Percentiles rank a stretch among this genome's conserved stretches.
These are phyloP conservation scores for Papiliotrema terrestris DNA, from an alignment of 1,284 basidiomycete genomes.

Conservation along the genomic window DNA sequence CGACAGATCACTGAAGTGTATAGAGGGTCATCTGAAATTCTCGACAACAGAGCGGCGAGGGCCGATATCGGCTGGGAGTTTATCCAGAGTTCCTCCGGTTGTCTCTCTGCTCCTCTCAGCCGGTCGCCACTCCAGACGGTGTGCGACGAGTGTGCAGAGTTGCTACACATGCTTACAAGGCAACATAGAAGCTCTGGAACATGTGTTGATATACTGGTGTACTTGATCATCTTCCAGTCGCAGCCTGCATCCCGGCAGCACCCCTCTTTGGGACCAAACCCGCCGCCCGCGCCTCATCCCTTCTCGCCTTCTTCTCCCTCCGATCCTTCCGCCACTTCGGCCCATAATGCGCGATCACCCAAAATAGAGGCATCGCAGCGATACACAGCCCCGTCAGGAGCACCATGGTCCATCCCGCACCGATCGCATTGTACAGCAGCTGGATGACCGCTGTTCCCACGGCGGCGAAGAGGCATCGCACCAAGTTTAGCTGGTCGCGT, in stretches of 20 bases:
- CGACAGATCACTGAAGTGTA: too few relatives aligned
- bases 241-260: background rate
- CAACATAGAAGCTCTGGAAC: too few relatives aligned
- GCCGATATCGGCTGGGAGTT: too few relatives aligned
- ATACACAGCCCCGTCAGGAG: constrained; percentile 37
- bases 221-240: too few relatives aligned
- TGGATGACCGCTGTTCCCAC: constrained; percentile 37
- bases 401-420: constrained; percentile 46
- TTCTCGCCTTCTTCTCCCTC: constrained; percentile 5
- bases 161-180: too few relatives aligned
- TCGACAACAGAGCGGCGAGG: too few relatives aligned
- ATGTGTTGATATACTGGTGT: too few relatives aligned
- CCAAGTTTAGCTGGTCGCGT: constrained; percentile 38
- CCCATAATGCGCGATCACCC: constrained; percentile 27
- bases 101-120: too few relatives aligned
- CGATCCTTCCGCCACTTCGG: constrained; percentile 33
- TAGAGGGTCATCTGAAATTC: too few relatives aligned
- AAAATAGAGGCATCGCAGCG: constrained; percentile 24
- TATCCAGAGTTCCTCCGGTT: too few relatives aligned
- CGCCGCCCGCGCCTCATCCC: constrained; percentile 6
- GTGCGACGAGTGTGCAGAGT: too few relatives aligned
- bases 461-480: constrained; percentile 46
- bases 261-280: constrained; percentile 5
- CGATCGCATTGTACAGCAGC: constrained; percentile 36
- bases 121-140: too few relatives aligned